These are phyloP conservation scores for Chytriomyces sp. DNA, from an alignment of 192 early-diverging fungal species.

Conservation along the genomic window DNA sequence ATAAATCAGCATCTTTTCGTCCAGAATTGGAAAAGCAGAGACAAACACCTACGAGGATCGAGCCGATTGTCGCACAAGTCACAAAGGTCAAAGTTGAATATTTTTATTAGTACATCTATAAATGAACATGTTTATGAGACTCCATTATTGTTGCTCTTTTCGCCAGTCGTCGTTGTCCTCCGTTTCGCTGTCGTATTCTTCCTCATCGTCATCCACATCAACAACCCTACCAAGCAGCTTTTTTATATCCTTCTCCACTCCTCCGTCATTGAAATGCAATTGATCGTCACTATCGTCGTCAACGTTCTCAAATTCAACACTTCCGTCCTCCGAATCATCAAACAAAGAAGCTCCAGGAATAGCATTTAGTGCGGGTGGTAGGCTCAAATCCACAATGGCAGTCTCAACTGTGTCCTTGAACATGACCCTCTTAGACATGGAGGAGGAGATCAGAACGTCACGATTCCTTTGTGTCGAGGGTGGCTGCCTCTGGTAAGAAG, in stretches of 20 bases:
- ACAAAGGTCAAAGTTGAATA: too few relatives aligned
- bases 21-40: too few relatives aligned
- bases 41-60: too few relatives aligned
- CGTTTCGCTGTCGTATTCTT: conserved; percentile 1
- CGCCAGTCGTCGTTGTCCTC: conserved; percentile 10
- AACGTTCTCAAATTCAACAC: not conserved
- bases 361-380: not conserved
- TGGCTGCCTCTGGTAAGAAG: not conserved
- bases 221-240: not conserved
- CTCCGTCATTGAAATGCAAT: conserved; percentile 20
- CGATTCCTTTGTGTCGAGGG: not conserved
- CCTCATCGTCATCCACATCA: not conserved
- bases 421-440: not conserved
- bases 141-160: not conserved
- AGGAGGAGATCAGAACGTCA: too few relatives aligned
- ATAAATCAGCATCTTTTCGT: too few relatives aligned
- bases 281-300: not conserved
- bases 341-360: not conserved
- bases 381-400: conserved; percentile 16
- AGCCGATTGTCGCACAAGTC: too few relatives aligned
- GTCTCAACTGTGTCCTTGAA: conserved; percentile 26
- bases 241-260: conserved; percentile 12
- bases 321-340: not conserved
- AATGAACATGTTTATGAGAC: not conserved
- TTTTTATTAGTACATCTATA: too few relatives aligned